These are phyloP conservation scores for Scytalidium sp. DNA, from an alignment of 2,329 filamentous ascomycete genomes.

Conservation along the genomic window DNA sequence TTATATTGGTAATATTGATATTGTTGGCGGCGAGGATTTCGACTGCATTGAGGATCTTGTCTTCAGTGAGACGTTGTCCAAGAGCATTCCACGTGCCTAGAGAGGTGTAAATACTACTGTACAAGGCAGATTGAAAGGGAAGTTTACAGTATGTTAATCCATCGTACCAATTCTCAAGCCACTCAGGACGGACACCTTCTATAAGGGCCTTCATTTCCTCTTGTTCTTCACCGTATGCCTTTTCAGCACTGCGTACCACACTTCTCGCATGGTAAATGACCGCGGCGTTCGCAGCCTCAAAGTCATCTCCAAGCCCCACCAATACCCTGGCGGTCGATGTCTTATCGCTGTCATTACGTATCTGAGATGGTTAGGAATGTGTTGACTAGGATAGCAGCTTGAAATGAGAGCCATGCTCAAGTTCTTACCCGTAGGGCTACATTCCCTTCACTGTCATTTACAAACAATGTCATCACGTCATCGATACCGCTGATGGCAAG, in stretches of 20 bases:
- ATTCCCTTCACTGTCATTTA: conserved; percentile 60
- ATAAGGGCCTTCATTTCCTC: conserved; percentile 44
- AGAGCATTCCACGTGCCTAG: conserved; percentile 87
- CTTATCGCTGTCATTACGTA: conserved; percentile 63
- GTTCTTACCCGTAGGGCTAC: conserved; percentile 60
- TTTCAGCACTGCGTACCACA: conserved; percentile 48
- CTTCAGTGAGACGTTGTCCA: conserved; percentile 76
- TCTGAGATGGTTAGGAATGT: conserved; percentile 34
- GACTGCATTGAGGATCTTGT: conserved; percentile 75
- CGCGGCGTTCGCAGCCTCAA: conserved; percentile 74
- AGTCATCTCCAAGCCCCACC: conserved; percentile 66
- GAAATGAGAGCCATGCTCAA: conserved; percentile 19
- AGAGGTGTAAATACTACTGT: neutral
- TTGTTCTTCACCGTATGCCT: conserved; percentile 38
- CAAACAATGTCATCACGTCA: conserved; percentile 68
- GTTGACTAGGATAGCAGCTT: conserved; percentile 5
- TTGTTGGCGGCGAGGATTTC: conserved; percentile 66
- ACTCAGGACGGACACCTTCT: conserved; percentile 54
- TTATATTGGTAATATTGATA: conserved; percentile 79
- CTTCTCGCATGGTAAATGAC: conserved; percentile 85
- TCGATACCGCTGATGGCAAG: conserved; percentile 74
- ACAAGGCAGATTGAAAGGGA: neutral
- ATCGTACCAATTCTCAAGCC: conserved; percentile 89
- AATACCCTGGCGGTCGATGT: conserved; percentile 59
- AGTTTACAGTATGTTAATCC: conserved; percentile 76